These are phyloP conservation scores for Solanum chiquidenum DNA, from an alignment of 257 asterid genomes.

Conservation along the genomic window DNA sequence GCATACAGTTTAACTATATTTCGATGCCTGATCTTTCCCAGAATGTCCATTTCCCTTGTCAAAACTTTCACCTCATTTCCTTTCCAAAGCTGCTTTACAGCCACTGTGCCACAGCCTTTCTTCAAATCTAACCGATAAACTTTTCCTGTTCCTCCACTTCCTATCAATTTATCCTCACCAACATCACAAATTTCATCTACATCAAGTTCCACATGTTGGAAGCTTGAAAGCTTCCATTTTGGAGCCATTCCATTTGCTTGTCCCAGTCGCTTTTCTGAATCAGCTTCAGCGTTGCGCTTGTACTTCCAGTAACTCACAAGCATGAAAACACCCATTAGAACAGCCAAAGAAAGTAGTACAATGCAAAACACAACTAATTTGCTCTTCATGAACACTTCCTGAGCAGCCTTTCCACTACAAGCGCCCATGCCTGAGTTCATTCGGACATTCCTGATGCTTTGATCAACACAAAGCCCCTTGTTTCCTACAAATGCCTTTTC, in stretches of 20 bases:
- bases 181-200: background rate
- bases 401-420: background rate
- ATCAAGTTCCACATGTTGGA: background rate
- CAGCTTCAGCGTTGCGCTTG: background rate
- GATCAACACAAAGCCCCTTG: slow-evolving; percentile 5
- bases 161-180: background rate
- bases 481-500: slow-evolving; percentile 9
- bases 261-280: background rate
- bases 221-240: background rate
- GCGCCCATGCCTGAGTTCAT: background rate
- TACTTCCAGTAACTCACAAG: background rate
- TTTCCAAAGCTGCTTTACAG: background rate
- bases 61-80: background rate
- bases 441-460: background rate
- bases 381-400: background rate
- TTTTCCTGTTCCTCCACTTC: background rate
- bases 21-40: background rate
- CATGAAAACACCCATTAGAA: background rate
- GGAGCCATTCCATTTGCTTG: background rate
- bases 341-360: background rate
- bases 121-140: background rate
- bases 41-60: background rate
- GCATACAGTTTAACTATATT: background rate
- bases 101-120: background rate
- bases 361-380: background rate